Evolutionary conservation across 2,329 filamentous ascomycete species (phyloP), one percentile per base, ranked within the genome.

Genomic region (Exophiala phaeomuriformis): DNA sequence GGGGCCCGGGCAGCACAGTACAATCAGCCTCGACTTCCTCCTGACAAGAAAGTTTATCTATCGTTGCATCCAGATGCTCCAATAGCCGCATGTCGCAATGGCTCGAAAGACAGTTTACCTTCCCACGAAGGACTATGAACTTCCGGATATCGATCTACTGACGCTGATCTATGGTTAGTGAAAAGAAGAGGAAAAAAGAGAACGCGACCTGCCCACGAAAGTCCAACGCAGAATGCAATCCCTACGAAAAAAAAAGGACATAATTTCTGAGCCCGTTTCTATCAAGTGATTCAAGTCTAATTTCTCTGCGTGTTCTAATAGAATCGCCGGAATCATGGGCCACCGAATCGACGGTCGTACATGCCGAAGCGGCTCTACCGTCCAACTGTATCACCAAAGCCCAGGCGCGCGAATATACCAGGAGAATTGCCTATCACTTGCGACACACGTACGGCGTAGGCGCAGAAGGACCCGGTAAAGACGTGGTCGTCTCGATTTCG

Each of bases 361-460:
- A 84, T 63, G 72, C 75, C 42, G 80, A 82, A 60, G 82, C 83
- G 0, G 73, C 74, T 3, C 69, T 82, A 46, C 78, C 81, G 0
- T 69, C 68, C 10, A 72, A 77, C 48, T 62, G 65, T 50, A 67
- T 85, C 52, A 84, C 76, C 40, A 83, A 79, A 63, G 68, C 73
- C 1, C 69, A 74, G 36, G 70, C 75, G 2, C 74, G 77, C 2
- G 61, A 64, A 5, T 69, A 80, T 9, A 75, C 78, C 7, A 74
- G 78, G 59, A 72, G 75, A 3, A 72, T 80, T 27, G 80, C 80
- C 3, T 69, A 79, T 58, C 74, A 78, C 7, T 71, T 85, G 1
- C 75, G 81, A n/a, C 65, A 70, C 32, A 62, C 69, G 29, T 84
- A 77, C 56, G 72, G 71, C 9, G 75, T 84, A 44, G 81, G 81